Evolutionary conservation across 306 rosid species (phyloP).

Genomic region (Lathyrus aphaca): DNA sequence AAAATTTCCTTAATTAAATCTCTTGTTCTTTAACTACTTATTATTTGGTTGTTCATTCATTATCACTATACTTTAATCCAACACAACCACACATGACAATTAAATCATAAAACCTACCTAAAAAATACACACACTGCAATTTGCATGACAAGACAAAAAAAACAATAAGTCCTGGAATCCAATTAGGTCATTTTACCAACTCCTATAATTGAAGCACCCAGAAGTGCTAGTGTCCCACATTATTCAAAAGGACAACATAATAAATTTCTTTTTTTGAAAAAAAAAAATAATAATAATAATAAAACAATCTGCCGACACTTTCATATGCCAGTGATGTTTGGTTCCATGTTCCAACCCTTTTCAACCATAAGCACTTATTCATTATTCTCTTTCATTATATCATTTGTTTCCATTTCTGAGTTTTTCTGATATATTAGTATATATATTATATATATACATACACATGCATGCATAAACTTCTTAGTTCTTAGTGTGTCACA

Average conservation of each 20-base stretch:
- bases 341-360: slow-evolving; percentile 22
- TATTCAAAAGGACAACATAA: slow-evolving; percentile 15
- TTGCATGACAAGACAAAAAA: slow-evolving; percentile 7
- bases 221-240: slow-evolving; percentile 30
- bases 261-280: background rate
- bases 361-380: slow-evolving; percentile 4
- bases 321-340: slow-evolving; percentile 35
- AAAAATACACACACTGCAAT: background rate
- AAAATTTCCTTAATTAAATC: background rate
- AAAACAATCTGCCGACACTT: slow-evolving; percentile 71
- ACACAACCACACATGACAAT: background rate
- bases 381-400: slow-evolving; percentile 10
- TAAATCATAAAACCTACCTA: slow-evolving; percentile 24
- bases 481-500: background rate
- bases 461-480: background rate
- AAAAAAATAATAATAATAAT: background rate
- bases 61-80: background rate
- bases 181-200: slow-evolving; percentile 40
- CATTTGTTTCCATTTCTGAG: background rate
- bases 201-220: slow-evolving; percentile 35
- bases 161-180: slow-evolving; percentile 18
- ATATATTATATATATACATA: background rate
- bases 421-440: background rate
- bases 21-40: background rate
- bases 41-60: slow-evolving; percentile 4